phyloP scores from a whole-genome alignment of 2,329 filamentous ascomycete genomes.

The Hymenoscyphus scutula region DNA sequence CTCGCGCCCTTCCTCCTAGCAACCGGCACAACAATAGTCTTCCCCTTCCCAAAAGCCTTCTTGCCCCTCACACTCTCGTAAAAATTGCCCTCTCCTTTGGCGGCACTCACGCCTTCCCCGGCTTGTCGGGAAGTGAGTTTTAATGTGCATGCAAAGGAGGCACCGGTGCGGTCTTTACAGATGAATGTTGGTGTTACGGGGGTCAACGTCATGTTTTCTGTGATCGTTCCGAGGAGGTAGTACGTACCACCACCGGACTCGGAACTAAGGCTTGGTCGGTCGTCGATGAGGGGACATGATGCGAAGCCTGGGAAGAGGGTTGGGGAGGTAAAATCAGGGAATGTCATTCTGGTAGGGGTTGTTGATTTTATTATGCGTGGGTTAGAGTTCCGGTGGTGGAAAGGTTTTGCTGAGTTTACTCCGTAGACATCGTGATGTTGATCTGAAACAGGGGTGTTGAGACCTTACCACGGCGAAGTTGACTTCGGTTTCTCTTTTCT shows the following conservation, averaged over 20 bases:
- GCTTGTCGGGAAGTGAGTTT: constrained; percentile 11
- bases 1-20: constrained; percentile 26
- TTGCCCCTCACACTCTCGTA: constrained; percentile 3
- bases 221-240: constrained; percentile 30
- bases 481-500: too few species aligned
- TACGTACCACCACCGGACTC: background rate
- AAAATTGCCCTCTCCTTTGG: constrained; percentile 5
- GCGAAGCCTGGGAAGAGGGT: constrained; percentile 27
- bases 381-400: background rate
- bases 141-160: constrained; percentile 29
- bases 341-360: constrained; percentile 17
- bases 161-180: constrained; percentile 23
- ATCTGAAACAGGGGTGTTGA: constrained; percentile 3
- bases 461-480: too few species aligned
- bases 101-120: constrained; percentile 3
- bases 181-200: constrained; percentile 32
- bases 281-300: constrained; percentile 18
- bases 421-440: background rate
- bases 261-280: constrained; percentile 6
- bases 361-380: too few species aligned
- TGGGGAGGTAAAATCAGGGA: constrained; percentile 25
- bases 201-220: constrained; percentile 33
- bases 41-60: constrained; percentile 28
- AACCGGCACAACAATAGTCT: constrained; percentile 20
- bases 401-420: background rate